Evolutionary conservation across 805 yeast genomes (phyloP), one percentile per base, ranked within the genome.

Genomic region (Candida andamanensis): DNA sequence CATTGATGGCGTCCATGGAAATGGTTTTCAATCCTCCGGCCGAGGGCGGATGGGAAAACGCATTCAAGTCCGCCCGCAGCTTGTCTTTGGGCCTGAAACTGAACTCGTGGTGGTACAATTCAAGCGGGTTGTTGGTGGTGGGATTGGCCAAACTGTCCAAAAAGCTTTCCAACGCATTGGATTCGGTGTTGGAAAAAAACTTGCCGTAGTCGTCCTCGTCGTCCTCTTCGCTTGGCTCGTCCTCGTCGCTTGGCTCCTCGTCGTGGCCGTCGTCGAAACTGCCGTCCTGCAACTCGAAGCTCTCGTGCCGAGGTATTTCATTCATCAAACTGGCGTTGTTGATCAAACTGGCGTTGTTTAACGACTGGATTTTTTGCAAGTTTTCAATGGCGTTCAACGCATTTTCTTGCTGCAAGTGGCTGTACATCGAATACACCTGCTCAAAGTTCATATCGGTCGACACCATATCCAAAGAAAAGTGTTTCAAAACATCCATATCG

Each of bases 361-460:
- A 12, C 18, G 28, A 7, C 46, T 63, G 69, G 1, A 56, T 64
- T 41, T 52, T 53, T 35, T 62, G 61, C 37, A 66, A 57, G 33
- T 56, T 56, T 35, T 62, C 69, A 13, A 64, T 49, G 14, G 57
- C 59, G 20, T 41, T 41, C 15, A 51, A 15, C 15, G 67, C 67
- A 25, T 52, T 46, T 30, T 60, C 61, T 29, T 61, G 65, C 42
- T 64, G 69, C 29, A 63, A 44, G 25, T 50, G 52, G 24, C 54
- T 46, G 47, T 63, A 66, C 60, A 62, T 56, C 20, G 51, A 41
- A 40, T 63, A 66, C 9, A 69, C 69, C 48, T 64, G 68, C 50
- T 66, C 70, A 32, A 66, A 65, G 33, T 64, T 63, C 69, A 64
- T 64, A 48, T 63, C 69, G 32, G 46, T 41, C 17, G 46, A 41